phyloP scores from a whole-genome alignment of 257 asterid species.

The Primulina tabacum region DNA sequence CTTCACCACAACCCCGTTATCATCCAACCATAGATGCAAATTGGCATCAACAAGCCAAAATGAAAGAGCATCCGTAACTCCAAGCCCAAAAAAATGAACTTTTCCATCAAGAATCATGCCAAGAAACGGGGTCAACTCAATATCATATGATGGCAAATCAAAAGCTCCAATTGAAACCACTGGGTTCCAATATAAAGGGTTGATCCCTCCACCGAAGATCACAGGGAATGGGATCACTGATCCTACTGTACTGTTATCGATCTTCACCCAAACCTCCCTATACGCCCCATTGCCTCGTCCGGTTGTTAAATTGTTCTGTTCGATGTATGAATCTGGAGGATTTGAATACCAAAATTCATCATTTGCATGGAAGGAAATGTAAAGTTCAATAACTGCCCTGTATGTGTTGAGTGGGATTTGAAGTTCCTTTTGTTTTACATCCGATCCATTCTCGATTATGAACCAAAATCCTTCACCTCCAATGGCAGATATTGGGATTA shows the following conservation, averaged over 20 bases:
- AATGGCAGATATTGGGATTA: slow-evolving; percentile 55
- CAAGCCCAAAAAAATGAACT: slow-evolving; percentile 46
- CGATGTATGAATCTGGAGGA: slow-evolving; percentile 71
- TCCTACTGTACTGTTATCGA: slow-evolving; percentile 62
- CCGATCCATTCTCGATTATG: slow-evolving; percentile 48
- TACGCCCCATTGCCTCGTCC: slow-evolving; percentile 66
- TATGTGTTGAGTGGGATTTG: slow-evolving; percentile 57
- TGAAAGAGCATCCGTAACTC: slow-evolving; percentile 55
- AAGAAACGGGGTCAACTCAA: slow-evolving; percentile 67
- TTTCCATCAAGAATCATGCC: slow-evolving; percentile 56
- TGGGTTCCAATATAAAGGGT: slow-evolving; percentile 89
- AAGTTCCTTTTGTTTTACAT: slow-evolving; percentile 36
- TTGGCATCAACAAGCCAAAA: slow-evolving; percentile 85
- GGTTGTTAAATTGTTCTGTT: slow-evolving; percentile 35
- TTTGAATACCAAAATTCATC: slow-evolving; percentile 95
- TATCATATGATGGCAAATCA: slow-evolving; percentile 73
- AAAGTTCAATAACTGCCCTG: slow-evolving; percentile 76
- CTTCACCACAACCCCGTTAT: slow-evolving; percentile 34
- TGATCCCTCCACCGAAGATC: slow-evolving; percentile 69
- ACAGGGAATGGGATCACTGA: slow-evolving; percentile 80
- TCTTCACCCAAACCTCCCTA: slow-evolving; percentile 61
- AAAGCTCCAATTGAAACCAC: slow-evolving; percentile 84
- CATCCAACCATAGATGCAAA: slow-evolving; percentile 81
- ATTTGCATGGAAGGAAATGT: slow-evolving; percentile 65
- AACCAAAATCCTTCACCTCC: slow-evolving; percentile 73